Evolutionary conservation across 2,329 filamentous ascomycete species (phyloP).

Genomic region (Dothistroma pini): DNA sequence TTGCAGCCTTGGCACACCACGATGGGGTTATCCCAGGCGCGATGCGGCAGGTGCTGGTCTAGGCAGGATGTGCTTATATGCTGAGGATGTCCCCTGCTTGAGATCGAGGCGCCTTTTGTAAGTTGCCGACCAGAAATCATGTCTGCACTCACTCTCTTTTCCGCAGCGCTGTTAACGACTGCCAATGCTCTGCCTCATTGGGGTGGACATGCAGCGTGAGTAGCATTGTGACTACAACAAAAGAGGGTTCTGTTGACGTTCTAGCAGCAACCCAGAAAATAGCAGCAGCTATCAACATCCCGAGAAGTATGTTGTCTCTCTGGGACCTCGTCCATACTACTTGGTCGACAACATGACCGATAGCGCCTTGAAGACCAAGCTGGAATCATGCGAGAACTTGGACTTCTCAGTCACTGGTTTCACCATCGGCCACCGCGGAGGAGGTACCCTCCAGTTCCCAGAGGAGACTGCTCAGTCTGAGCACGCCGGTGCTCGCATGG

Average conservation of each 20-base stretch:
- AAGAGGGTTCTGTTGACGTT: background rate
- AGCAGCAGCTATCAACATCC: background rate
- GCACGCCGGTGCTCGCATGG: constrained; percentile 12
- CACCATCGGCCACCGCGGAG: constrained; percentile 10
- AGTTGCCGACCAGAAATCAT: background rate
- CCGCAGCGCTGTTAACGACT: background rate
- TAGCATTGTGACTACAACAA: background rate
- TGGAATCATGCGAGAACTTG: constrained; percentile 9
- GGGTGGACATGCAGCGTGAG: background rate
- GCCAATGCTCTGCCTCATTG: background rate
- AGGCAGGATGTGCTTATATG: background rate
- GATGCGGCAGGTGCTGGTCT: background rate
- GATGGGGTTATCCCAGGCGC: background rate
- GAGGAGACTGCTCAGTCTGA: constrained; percentile 14
- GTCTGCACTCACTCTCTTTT: background rate
- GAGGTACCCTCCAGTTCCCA: constrained; percentile 12
- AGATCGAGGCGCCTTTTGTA: background rate
- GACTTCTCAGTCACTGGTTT: constrained; percentile 11
- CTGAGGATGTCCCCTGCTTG: background rate
- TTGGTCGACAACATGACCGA: constrained; percentile 14
- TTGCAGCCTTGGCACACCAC: background rate
- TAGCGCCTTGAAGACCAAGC: constrained; percentile 9
- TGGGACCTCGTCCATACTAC: constrained; percentile 14
- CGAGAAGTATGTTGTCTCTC: background rate
- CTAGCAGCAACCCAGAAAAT: background rate